These are phyloP conservation scores for Candida hispaniensis DNA, from an alignment of 805 yeast genomes.

Conservation along the genomic window DNA sequence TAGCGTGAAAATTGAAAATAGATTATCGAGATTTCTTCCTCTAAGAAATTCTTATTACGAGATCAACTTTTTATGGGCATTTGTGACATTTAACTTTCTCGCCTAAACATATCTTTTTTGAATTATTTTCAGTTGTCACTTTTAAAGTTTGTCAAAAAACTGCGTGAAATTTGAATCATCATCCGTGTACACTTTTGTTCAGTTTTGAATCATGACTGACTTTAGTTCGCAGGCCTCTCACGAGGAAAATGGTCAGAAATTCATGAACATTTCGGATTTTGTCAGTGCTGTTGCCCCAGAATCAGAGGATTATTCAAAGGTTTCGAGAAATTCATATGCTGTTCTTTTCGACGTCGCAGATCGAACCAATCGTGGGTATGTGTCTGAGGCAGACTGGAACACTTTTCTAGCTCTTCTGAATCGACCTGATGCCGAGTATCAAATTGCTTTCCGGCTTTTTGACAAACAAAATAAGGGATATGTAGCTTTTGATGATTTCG, in stretches of 20 bases:
- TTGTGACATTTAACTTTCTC: too few species aligned
- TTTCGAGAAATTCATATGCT: constrained; percentile 50
- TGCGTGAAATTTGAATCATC: too few species aligned
- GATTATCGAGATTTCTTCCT: too few species aligned
- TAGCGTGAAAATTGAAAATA: too few species aligned
- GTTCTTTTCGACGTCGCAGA: constrained; percentile 77
- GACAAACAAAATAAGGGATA: constrained; percentile 24
- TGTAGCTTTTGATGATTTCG: constrained; percentile 34
- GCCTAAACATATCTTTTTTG: too few species aligned
- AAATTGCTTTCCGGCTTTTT: constrained; percentile 38
- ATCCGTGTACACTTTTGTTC: too few species aligned
- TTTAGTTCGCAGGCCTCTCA: constrained; percentile 7
- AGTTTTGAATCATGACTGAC: constrained; percentile 12
- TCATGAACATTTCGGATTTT: constrained; percentile 34
- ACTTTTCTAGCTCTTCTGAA: constrained; percentile 49
- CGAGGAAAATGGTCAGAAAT: constrained; percentile 14
- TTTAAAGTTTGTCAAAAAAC: too few species aligned
- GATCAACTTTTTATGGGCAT: too few species aligned
- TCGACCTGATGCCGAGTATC: constrained; percentile 46
- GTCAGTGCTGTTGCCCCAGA: constrained; percentile 36
- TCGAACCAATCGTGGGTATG: constrained; percentile 53
- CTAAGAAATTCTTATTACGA: too few species aligned
- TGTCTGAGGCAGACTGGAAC: constrained; percentile 61
- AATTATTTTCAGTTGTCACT: too few species aligned
- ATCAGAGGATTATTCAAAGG: constrained; percentile 39